Conservation (phyloP, 129 eudicot genomes). For the Helianthus tuberosus region DNA sequence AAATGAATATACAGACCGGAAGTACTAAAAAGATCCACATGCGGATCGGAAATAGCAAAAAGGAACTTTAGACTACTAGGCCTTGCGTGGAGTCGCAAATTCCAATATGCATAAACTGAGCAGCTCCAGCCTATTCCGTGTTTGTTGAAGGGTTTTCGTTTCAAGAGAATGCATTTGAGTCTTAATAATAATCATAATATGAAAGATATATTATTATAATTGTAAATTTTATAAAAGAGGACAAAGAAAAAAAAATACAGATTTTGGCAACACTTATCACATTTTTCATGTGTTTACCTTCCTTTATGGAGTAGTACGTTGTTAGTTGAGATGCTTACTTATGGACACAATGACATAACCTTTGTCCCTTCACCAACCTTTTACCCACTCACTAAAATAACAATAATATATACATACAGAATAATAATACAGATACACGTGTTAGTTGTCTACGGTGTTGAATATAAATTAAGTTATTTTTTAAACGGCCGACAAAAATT, state of each 20-base stretch:
- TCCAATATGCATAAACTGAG: too few relatives aligned
- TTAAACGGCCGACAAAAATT: too few relatives aligned
- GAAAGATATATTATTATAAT: not conserved
- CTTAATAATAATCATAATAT: too few relatives aligned
- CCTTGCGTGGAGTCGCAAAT: too few relatives aligned
- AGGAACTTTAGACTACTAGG: too few relatives aligned
- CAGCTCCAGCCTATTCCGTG: too few relatives aligned
- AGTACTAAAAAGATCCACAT: too few relatives aligned
- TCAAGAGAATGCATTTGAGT: too few relatives aligned
- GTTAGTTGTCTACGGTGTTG: not conserved
- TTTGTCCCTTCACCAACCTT: slow-evolving; percentile 18
- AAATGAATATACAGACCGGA: too few relatives aligned
- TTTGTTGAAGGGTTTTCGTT: too few relatives aligned
- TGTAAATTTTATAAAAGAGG: not conserved
- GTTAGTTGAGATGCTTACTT: slow-evolving; percentile 27
- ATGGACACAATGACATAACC: slow-evolving; percentile 3
- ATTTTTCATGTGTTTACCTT: slow-evolving; percentile 28
- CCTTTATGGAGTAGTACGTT: not conserved
- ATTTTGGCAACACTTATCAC: slow-evolving; percentile 14
- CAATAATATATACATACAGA: not conserved
- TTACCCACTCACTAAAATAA: slow-evolving; percentile 11
- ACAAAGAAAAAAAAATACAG: not conserved
- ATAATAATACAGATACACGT: not conserved
- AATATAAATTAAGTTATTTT: too few relatives aligned
- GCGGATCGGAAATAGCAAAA: too few relatives aligned